Evolutionary conservation across 106 monocot genomes (phyloP).

Genomic region (Xerophyta viscosa): DNA sequence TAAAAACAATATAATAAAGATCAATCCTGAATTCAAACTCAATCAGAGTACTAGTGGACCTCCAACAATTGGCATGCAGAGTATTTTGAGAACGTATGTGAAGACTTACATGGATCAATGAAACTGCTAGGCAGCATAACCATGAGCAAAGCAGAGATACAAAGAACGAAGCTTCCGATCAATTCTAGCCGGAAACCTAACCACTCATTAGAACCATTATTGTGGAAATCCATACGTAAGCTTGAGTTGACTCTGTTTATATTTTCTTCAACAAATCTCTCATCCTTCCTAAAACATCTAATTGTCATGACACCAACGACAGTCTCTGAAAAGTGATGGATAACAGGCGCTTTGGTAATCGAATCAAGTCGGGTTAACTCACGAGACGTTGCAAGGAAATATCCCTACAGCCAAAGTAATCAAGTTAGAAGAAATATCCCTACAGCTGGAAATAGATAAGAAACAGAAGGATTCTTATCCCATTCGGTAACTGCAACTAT

Average conservation of each 20-base stretch:
- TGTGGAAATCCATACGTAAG: conserved; percentile 75
- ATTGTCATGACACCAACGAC: conserved; percentile 58
- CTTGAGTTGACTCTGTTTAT: conserved; percentile 46
- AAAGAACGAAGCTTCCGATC: conserved; percentile 48
- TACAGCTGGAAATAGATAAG: too few relatives aligned
- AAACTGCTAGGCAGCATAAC: conserved; percentile 54
- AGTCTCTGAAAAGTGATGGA: conserved; percentile 86
- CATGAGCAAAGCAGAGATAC: conserved; percentile 48
- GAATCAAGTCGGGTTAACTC: conserved; percentile 76
- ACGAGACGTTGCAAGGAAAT: conserved; percentile 62
- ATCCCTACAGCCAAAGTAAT: conserved; percentile 28
- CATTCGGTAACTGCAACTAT: too few relatives aligned
- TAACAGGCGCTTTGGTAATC: conserved; percentile 73
- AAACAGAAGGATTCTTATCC: too few relatives aligned
- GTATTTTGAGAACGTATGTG: too few relatives aligned
- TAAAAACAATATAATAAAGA: too few relatives aligned
- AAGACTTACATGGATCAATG: conserved; percentile 53
- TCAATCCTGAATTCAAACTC: too few relatives aligned
- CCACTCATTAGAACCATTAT: conserved; percentile 72
- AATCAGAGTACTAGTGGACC: too few relatives aligned
- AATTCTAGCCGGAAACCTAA: conserved; percentile 70
- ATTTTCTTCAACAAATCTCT: conserved; percentile 42
- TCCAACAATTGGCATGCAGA: too few relatives aligned
- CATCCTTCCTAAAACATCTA: conserved; percentile 64
- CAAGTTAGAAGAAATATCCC: too few relatives aligned